These are phyloP conservation scores for Penicillium frequentans DNA, from an alignment of 2,329 filamentous ascomycete genomes.

Conservation along the genomic window DNA sequence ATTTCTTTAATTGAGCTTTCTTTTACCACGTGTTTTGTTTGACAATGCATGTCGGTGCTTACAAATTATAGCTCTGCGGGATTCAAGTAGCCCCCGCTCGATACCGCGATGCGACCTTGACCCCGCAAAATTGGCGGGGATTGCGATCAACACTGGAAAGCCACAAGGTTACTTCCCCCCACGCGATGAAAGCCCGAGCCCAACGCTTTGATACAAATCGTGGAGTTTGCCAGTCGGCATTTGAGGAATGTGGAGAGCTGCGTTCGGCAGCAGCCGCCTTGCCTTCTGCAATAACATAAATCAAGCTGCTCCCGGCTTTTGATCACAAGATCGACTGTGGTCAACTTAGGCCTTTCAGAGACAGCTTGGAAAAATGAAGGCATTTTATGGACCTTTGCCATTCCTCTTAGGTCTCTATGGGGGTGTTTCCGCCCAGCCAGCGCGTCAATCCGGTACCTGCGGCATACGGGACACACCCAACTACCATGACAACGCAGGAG, in stretches of 20 bases:
- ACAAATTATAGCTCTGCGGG: too few species aligned
- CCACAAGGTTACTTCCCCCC: not conserved
- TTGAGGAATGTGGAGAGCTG: not conserved
- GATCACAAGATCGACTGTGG: not conserved
- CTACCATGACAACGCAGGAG: slow-evolving; percentile 12
- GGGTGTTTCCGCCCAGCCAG: not conserved
- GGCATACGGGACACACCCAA: not conserved
- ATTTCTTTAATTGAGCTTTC: too few species aligned
- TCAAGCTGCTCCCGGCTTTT: not conserved
- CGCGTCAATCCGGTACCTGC: not conserved
- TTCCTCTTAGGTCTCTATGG: not conserved
- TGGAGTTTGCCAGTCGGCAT: not conserved
- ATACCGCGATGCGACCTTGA: not conserved
- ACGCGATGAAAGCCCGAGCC: not conserved
- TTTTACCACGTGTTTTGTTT: too few species aligned
- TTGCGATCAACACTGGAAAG: not conserved
- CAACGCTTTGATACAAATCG: not conserved
- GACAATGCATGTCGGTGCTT: too few species aligned
- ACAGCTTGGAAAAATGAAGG: not conserved
- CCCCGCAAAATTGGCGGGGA: not conserved
- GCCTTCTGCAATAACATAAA: not conserved
- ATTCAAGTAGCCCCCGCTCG: not conserved
- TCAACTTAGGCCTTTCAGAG: not conserved
- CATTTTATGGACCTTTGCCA: not conserved
- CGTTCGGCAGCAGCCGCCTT: not conserved